These are phyloP conservation scores for Fusarium tricinctum DNA, from an alignment of 2,329 filamentous ascomycete species.

Conservation along the genomic window DNA sequence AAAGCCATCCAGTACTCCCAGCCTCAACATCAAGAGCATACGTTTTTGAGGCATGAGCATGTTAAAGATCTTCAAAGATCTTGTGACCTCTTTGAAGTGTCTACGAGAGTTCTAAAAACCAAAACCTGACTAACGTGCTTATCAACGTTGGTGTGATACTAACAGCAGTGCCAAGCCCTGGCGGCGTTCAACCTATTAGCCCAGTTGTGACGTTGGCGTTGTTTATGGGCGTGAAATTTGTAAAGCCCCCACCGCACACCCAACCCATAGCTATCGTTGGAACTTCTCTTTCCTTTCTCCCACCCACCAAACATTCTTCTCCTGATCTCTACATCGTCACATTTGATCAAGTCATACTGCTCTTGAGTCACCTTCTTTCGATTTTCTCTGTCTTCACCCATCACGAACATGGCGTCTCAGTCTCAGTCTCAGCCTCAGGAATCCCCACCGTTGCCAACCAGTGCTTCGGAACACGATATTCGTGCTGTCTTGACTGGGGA, in stretches of 20 bases:
- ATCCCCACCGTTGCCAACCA: not conserved
- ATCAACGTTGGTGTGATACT: not conserved
- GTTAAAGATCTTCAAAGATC: not conserved
- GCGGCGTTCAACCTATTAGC: not conserved
- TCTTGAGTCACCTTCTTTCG: not conserved
- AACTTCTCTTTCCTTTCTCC: conserved; percentile 2
- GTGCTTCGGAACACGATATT: conserved; percentile 12
- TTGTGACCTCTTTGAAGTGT: not conserved
- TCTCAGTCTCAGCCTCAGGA: conserved; percentile 1
- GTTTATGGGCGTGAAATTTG: conserved; percentile 8
- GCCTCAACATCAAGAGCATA: not conserved
- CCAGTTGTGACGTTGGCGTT: not conserved
- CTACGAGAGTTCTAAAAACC: not conserved
- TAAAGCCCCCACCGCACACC: not conserved
- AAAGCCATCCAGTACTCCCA: not conserved
- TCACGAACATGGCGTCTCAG: conserved; percentile 1
- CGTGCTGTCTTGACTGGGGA: conserved; percentile 8
- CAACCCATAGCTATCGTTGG: not conserved
- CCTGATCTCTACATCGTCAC: not conserved
- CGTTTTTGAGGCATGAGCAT: not conserved
- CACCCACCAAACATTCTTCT: conserved; percentile 3
- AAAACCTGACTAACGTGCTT: not conserved
- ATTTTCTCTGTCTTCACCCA: conserved; percentile 1
- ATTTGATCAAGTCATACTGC: not conserved
- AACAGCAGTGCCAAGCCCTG: conserved; percentile 3